Evolutionary conservation across 495 filamentous ascomycete species (phyloP), one percentile per base, ranked within the genome.

Genomic region (Podospora appendiculata): DNA sequence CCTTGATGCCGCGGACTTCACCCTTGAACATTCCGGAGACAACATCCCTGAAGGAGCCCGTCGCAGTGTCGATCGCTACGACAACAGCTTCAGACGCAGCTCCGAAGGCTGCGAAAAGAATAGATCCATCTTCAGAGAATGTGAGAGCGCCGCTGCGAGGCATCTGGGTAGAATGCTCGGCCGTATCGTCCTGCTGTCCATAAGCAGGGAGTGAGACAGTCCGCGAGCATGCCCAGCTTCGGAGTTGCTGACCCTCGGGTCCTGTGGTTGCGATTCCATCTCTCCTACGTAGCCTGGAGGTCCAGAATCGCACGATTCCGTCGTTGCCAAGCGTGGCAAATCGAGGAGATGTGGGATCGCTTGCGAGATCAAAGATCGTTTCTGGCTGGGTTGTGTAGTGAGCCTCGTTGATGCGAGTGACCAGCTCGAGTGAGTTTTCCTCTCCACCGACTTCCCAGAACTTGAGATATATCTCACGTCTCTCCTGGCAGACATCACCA

Each of bases 251-350:
- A 25, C 79, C 78, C 1, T 77, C 61, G 32, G 72, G 71, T 14
- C 75, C 76, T 34, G 74, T 79, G 19, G 82, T 70, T 8, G 78
- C 73, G 16, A 84, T 62, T 4, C 85, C 86, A 51, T 86, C 78
- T 41, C 82, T 79, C 44, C 76, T 75, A 39, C 84, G 78, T 2
- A 78, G 66, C 57, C 78, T 86, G 14, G 86, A 80, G 34, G 74
- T 79, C 93, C 93, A 99, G 40, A 88, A 76, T 12, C 86, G 82
- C 25, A 95, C 77, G 10, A 79, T 64, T 9, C 80, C 79, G 66
- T 99, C 93, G 41, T 82, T 79, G 34, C 91, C 93, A 42, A 96
- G 71, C 5, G 91, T 94, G 14, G 85, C 85, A 65, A 97, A 96
- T 34, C 83, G 81, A 41, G 78, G 62, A 11, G 74, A 70, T 14